phyloP scores from a whole-genome alignment of 208 protist genomes.

The Porcisia deanei region DNA sequence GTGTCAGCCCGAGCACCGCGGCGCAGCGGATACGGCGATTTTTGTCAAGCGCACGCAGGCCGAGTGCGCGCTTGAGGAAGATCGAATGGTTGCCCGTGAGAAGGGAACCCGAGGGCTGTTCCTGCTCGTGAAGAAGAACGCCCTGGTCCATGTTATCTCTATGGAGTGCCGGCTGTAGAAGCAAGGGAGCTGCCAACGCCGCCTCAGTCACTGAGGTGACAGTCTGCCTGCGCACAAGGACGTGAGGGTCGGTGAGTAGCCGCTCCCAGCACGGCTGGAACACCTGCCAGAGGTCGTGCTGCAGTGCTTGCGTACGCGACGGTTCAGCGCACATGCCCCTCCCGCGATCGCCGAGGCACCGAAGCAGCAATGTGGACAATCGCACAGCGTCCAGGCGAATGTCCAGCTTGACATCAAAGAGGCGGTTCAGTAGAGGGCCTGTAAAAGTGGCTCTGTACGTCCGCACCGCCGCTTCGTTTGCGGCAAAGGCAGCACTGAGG shows the following conservation, averaged over 20 bases:
- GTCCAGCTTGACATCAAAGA: conserved; percentile 47
- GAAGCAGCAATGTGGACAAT: conserved; percentile 26
- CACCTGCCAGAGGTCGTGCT: conserved; percentile 32
- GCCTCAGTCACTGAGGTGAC: conserved; percentile 44
- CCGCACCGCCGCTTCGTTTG: conserved; percentile 33
- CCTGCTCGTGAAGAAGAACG: not conserved
- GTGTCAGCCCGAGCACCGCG: conserved; percentile 51
- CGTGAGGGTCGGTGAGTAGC: conserved; percentile 48
- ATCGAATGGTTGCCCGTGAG: not conserved
- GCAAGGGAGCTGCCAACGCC: conserved; percentile 28
- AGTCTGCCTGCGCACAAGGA: conserved; percentile 51
- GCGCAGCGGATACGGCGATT: conserved; percentile 55
- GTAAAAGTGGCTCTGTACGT: conserved; percentile 36
- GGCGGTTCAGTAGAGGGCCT: conserved; percentile 34
- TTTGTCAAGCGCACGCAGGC: conserved; percentile 62
- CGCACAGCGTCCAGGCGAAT: conserved; percentile 58
- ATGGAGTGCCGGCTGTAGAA: conserved; percentile 3
- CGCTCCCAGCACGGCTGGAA: conserved; percentile 40
- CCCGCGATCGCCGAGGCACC: not conserved
- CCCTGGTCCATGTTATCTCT: not conserved
- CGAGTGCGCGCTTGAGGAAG: conserved; percentile 52
- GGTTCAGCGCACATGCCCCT: too few species aligned
- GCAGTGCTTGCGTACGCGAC: conserved; percentile 1
- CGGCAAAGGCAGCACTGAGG: conserved; percentile 42
- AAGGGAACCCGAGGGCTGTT: not conserved